Evolutionary conservation across 192 early-diverging fungal species (phyloP).

Genomic region (Coemansia sp.): DNA sequence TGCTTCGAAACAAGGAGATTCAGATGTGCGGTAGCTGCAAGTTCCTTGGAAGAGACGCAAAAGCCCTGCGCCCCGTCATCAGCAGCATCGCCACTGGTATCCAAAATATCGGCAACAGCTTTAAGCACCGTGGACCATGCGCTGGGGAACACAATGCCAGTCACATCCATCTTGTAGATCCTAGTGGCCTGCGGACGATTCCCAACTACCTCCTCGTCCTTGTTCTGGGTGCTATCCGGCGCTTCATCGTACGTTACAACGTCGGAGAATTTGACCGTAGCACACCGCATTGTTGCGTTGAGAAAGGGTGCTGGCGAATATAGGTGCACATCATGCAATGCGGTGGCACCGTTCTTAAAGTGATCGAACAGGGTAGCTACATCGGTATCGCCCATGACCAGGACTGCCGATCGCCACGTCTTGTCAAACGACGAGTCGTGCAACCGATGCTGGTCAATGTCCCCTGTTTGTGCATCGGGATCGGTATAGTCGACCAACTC

Average conservation of each 20-base stretch:
- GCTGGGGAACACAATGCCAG: slow-evolving; percentile 40
- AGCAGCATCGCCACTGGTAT: neutral
- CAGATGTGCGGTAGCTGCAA: slow-evolving; percentile 28
- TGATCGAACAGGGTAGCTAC: slow-evolving; percentile 28
- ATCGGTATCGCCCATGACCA: slow-evolving; percentile 28
- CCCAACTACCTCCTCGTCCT: neutral
- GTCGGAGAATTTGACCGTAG: slow-evolving; percentile 24
- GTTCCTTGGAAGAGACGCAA: slow-evolving; percentile 30
- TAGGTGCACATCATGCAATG: neutral
- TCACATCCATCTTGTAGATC: slow-evolving; percentile 29
- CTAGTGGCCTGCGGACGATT: neutral
- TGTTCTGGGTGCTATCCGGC: neutral
- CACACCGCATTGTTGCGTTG: slow-evolving; percentile 36
- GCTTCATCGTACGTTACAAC: slow-evolving; percentile 22
- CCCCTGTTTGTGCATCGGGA: slow-evolving; percentile 8
- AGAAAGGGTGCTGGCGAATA: slow-evolving; percentile 30
- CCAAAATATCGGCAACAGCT: slow-evolving; percentile 17
- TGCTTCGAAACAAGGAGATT: slow-evolving; percentile 49
- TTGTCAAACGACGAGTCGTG: slow-evolving; percentile 33
- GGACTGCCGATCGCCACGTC: slow-evolving; percentile 37
- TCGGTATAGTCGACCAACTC: slow-evolving; percentile 21
- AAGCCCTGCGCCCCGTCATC: neutral
- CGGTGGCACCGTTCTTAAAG: slow-evolving; percentile 10
- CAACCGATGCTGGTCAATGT: slow-evolving; percentile 10
- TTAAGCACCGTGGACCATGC: slow-evolving; percentile 26